phyloP scores from a whole-genome alignment of 2,329 filamentous ascomycete genomes.

The Monilinia laxa region DNA sequence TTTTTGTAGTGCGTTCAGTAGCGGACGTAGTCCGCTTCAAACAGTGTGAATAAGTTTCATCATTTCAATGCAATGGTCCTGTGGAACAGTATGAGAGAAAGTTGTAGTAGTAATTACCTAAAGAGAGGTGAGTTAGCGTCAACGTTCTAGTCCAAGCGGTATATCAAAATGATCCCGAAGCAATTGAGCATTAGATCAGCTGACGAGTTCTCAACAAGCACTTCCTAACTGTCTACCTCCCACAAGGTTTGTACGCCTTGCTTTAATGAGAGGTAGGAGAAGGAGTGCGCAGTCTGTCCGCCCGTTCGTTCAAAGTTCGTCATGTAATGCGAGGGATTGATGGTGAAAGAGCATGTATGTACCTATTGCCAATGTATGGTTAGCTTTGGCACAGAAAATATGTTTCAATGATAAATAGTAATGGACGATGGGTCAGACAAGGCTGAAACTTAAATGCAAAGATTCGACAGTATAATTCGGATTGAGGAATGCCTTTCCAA shows the following conservation, averaged over 20 bases:
- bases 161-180: conserved; percentile 26
- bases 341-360: conserved; percentile 29
- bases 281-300: conserved; percentile 45
- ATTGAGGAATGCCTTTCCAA: conserved; percentile 43
- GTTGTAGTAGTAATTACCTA: conserved; percentile 28
- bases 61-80: conserved; percentile 40
- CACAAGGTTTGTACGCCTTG: conserved; percentile 45
- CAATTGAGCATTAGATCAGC: conserved; percentile 41
- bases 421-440: conserved; percentile 44
- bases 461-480: conserved; percentile 43
- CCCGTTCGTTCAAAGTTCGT: conserved; percentile 50
- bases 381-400: conserved; percentile 19
- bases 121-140: conserved; percentile 27
- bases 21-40: conserved; percentile 41
- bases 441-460: conserved; percentile 46
- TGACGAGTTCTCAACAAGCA: conserved; percentile 49
- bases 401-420: conserved; percentile 2
- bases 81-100: conserved; percentile 18
- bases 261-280: conserved; percentile 41
- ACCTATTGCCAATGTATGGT: conserved; percentile 35
- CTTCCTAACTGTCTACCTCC: conserved; percentile 40
- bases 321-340: conserved; percentile 38
- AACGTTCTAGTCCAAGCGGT: conserved; percentile 13
- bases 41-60: conserved; percentile 48
- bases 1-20: conserved; percentile 44